phyloP scores from a whole-genome alignment of 176 grass and related monocot species.

The Pharus latifolius region DNA sequence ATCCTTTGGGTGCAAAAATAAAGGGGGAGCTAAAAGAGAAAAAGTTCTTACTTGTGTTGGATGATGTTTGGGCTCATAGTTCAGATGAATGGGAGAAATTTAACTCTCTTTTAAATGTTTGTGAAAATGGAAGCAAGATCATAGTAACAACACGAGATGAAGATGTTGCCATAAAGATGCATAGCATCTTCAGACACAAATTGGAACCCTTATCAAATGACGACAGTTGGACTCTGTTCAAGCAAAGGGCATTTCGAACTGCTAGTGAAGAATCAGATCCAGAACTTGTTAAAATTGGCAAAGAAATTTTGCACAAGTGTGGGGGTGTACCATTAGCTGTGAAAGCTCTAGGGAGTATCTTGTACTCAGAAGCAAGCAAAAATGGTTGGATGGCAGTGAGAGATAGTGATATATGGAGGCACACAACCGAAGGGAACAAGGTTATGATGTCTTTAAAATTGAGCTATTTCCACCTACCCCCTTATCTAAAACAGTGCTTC shows the following conservation, averaged over 20 bases:
- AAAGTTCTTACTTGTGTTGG: conserved; percentile 19
- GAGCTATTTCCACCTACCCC: not conserved
- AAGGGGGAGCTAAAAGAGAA: not conserved
- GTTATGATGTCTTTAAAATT: not conserved
- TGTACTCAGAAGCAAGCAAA: not conserved
- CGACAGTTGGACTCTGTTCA: not conserved
- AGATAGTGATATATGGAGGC: not conserved
- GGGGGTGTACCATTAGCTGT: conserved; percentile 10
- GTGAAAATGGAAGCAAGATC: conserved; percentile 9
- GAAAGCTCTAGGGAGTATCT: not conserved
- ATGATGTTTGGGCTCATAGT: conserved; percentile 23
- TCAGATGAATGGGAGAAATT: not conserved
- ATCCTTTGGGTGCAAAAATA: not conserved
- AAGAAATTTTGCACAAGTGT: conserved; percentile 15
- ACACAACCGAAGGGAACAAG: not conserved
- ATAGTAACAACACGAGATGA: conserved; percentile 22
- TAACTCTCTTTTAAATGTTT: not conserved
- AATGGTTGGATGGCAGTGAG: not conserved
- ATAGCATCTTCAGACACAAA: not conserved
- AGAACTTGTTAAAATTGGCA: not conserved
- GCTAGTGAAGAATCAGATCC: not conserved
- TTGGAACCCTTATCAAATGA: not conserved
- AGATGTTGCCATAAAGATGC: not conserved
- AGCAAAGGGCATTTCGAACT: not conserved
- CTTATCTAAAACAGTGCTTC: conserved; percentile 4